Evolutionary conservation across 1,284 basidiomycete genomes (phyloP), one percentile per base, ranked within the genome.

Genomic region (Sporisorium sorghi): DNA sequence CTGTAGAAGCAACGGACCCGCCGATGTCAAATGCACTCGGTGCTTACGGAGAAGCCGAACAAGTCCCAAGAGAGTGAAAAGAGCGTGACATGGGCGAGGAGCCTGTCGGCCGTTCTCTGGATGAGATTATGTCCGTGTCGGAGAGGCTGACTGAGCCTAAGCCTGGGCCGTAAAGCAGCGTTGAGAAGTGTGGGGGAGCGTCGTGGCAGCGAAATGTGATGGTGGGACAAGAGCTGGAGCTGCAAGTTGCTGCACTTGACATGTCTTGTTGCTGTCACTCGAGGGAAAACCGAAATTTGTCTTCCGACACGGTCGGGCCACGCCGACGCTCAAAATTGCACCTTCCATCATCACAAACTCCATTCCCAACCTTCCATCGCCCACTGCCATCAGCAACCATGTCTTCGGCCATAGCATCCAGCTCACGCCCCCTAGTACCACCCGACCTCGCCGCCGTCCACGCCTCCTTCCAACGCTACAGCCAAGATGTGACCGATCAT

Each of bases 401-500:
- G 57, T 35, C 64, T 21, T 61, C 65, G 7, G 21, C 49, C 2
- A 33, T 32, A 8, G 55, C 64, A 26, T 61, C 59, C 21, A 47
- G 49, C 21, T 67, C 70, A 2, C 54, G 49, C 32, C 46, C 65
- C 3, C 43, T 54, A 23, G 49, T 76, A 1, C 65, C 74, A 5
- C 42, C 58, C 47, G 73, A 72, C 28, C 60, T 73, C 15, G 52
- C 47, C 4, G 37, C 70, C 6, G n/a, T 77, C 28, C 60, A 65
- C 52, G 54, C 58, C 28, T 71, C 62, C 0, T 70, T 77, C 28
- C 56, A 43, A 17, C 64, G 78, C 9, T 74, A 73, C 37, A 47
- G 64, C 35, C 53, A 44, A 26, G 78, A 80, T 42, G 65, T 80
- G 28, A 44, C 53, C 32, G 33, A 50, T 19, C 70, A 76, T n/a